These are phyloP conservation scores for Fusarium avenaceum DNA, from an alignment of 2,329 filamentous ascomycete genomes.

Conservation along the genomic window DNA sequence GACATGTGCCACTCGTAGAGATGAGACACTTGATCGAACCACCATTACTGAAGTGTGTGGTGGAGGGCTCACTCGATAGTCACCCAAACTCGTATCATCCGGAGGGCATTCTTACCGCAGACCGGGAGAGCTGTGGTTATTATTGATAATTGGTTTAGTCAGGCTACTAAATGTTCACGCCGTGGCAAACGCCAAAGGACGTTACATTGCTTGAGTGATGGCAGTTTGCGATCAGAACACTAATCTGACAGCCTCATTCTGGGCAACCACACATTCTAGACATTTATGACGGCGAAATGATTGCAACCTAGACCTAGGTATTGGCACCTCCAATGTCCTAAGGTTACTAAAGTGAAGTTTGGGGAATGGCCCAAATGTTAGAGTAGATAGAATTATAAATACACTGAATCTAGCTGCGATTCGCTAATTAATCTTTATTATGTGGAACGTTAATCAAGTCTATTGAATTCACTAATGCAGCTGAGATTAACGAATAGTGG, in stretches of 20 bases:
- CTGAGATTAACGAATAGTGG: conserved; percentile 13
- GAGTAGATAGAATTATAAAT: not conserved
- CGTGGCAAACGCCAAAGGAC: not conserved
- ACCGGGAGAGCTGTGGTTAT: not conserved
- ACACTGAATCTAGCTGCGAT: conserved; percentile 2
- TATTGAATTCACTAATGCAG: conserved; percentile 4
- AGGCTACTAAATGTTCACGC: not conserved
- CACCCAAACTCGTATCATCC: not conserved
- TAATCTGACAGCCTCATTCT: not conserved
- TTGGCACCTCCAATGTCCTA: not conserved
- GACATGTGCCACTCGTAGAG: not conserved
- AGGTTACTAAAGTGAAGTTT: not conserved
- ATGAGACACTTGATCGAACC: not conserved
- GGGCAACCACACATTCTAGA: not conserved
- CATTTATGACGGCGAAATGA: not conserved
- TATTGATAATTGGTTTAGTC: not conserved
- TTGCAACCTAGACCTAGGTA: not conserved
- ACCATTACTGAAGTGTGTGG: not conserved
- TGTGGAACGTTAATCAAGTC: conserved; percentile 1
- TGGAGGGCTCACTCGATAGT: conserved; percentile 21
- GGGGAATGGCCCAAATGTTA: no score
- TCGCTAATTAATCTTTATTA: no score
- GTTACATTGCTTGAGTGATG: not conserved
- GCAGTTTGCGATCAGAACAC: not conserved
- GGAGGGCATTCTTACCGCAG: not conserved